Conservation (phyloP, 352 stramenopile genomes). For the Pythium sp. region DNA sequence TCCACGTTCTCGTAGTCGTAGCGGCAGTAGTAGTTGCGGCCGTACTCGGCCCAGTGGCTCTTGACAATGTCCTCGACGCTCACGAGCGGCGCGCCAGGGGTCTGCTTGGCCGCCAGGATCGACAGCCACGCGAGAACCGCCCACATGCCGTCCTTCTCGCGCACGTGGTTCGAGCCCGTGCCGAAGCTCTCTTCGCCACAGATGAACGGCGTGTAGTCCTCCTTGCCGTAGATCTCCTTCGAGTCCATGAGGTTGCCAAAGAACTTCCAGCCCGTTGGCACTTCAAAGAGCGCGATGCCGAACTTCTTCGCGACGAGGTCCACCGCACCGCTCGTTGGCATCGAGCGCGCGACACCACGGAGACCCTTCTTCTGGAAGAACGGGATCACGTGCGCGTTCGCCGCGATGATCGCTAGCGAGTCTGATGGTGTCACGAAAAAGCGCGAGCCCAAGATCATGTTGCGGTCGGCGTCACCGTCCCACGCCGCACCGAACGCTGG, state of each 20-base stretch:
- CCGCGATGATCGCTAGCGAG: conserved; percentile 97
- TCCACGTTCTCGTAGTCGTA: conserved; percentile 99
- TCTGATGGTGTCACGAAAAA: conserved; percentile 99
- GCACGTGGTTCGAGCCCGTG: conserved; percentile 98
- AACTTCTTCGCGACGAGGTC: conserved; percentile 97
- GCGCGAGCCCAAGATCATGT: conserved; percentile 97
- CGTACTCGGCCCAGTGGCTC: conserved; percentile 96
- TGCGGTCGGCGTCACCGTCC: conserved; percentile 98
- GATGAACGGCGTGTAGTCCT: conserved; percentile 98
- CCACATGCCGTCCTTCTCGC: conserved; percentile 99
- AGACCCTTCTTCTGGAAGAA: conserved; percentile 95
- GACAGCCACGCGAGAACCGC: conserved; percentile 98
- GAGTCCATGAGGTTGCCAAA: conserved; percentile 99
- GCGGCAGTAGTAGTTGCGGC: conserved; percentile 98
- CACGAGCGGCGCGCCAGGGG: conserved; percentile 88
- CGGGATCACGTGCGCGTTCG: conserved; percentile 96
- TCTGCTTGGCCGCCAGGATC: conserved; percentile 93
- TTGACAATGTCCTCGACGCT: conserved; percentile 96
- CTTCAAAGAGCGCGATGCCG: conserved; percentile 95
- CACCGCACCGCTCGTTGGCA: conserved; percentile 97
- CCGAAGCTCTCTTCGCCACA: conserved; percentile 99
- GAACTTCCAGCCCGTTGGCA: conserved; percentile 99
- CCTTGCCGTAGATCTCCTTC: conserved; percentile 92
- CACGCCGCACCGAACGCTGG: conserved; percentile 94
- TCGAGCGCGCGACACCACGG: conserved; percentile 95